These are phyloP conservation scores for Arachnomyces sp. DNA, from an alignment of 2,329 filamentous ascomycete genomes.

Conservation along the genomic window DNA sequence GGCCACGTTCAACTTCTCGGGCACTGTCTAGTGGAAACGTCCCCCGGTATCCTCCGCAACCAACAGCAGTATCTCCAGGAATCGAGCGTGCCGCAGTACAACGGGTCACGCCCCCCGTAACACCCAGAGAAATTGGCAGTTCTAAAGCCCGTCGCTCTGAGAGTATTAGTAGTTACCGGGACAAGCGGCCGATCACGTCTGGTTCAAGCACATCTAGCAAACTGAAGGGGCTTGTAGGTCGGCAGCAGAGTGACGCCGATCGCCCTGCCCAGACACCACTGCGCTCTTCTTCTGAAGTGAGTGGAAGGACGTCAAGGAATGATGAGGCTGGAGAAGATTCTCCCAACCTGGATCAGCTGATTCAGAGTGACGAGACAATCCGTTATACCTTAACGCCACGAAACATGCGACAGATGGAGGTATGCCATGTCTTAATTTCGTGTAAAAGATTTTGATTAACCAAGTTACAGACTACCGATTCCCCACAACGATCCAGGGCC, in stretches of 20 bases:
- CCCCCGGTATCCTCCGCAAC: slow-evolving; percentile 16
- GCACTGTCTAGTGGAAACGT: slow-evolving; percentile 17
- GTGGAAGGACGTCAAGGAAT: slow-evolving; percentile 20
- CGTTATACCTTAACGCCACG: slow-evolving; percentile 76
- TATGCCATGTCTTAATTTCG: slow-evolving; percentile 34
- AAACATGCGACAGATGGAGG: slow-evolving; percentile 69
- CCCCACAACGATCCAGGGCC: slow-evolving; percentile 24
- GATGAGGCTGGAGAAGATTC: slow-evolving; percentile 45
- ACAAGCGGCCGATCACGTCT: slow-evolving; percentile 32
- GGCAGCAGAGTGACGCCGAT: slow-evolving; percentile 21
- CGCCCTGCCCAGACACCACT: slow-evolving; percentile 18
- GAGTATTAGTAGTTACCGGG: slow-evolving; percentile 31
- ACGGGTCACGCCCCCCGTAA: slow-evolving; percentile 26
- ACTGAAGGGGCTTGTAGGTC: slow-evolving; percentile 35
- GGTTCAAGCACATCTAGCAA: slow-evolving; percentile 34
- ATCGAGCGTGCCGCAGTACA: slow-evolving; percentile 36
- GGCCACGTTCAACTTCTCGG: slow-evolving; percentile 20
- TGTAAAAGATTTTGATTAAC: not conserved
- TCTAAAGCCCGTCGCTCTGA: slow-evolving; percentile 30
- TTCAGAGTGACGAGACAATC: slow-evolving; percentile 73
- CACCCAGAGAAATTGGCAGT: slow-evolving; percentile 19
- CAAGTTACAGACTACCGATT: slow-evolving; percentile 16
- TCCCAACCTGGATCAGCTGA: slow-evolving; percentile 68
- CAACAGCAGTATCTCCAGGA: slow-evolving; percentile 17
- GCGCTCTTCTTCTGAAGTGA: slow-evolving; percentile 31